Percentiles rank a stretch among this genome's conserved stretches.
These are phyloP conservation scores for Exophiala bonariae DNA, from an alignment of 2,329 filamentous ascomycete genomes.

Conservation along the genomic window DNA sequence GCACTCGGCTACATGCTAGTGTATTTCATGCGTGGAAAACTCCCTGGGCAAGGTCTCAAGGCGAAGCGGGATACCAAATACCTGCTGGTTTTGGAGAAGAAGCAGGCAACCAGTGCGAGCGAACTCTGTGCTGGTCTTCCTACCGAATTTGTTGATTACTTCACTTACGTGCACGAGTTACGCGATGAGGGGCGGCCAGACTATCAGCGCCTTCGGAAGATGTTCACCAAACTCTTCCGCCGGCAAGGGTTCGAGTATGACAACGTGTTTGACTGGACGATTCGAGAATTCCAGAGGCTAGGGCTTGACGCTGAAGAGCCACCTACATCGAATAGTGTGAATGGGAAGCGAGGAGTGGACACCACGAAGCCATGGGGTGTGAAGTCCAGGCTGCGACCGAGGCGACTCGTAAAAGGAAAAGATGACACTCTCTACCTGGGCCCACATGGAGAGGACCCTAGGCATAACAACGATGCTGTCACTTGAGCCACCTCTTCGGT, in stretches of 20 bases:
- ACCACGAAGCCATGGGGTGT: not conserved
- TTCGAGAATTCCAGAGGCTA: constrained; percentile 6
- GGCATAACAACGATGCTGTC: too few species aligned
- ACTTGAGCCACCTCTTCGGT: not conserved
- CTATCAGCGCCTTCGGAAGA: constrained; percentile 22
- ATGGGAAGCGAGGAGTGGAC: too few species aligned
- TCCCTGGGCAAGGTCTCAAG: constrained; percentile 73
- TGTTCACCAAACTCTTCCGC: constrained; percentile 20
- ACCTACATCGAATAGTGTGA: too few species aligned
- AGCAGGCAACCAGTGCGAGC: constrained; percentile 20
- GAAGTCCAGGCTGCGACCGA: not conserved
- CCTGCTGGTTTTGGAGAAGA: constrained; percentile 23
- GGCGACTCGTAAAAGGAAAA: not conserved
- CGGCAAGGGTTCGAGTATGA: constrained; percentile 21
- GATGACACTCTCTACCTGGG: too few species aligned
- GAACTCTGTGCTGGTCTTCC: constrained; percentile 27
- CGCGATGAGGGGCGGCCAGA: constrained; percentile 18
- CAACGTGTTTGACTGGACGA: constrained; percentile 28
- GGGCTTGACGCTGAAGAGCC: not conserved
- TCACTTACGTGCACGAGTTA: constrained; percentile 21
- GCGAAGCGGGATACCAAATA: constrained; percentile 10
- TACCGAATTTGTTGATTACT: constrained; percentile 23
- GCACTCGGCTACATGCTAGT: constrained; percentile 69
- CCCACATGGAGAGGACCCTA: too few species aligned
- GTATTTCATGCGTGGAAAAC: constrained; percentile 70